Base-by-base conservation (phyloP, 176 grass and related monocot genomes). In the Coix lacrymajobi region DNA sequence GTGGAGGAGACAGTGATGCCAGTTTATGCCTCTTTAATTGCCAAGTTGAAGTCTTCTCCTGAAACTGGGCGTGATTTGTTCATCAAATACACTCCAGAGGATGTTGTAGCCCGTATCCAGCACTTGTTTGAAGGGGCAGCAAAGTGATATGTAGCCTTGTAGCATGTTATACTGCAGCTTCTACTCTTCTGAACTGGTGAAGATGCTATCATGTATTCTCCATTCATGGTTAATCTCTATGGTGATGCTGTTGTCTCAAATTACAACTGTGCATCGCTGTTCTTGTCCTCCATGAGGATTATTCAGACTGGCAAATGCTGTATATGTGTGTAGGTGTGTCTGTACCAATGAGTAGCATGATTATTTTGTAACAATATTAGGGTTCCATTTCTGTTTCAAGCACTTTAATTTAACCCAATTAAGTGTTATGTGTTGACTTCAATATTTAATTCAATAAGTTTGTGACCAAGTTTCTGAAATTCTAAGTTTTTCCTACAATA, bases 81-180 rank as follows among this genome's bases (percentile, higher is more conserved):
- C 76, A 70, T 91, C 75, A 93, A 95, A 71, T 90, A 92, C 79
- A 93, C 84, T 25, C 89, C 83, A 22, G 96, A 98, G 84, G 73
- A 83, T 80, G 93, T 98, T 4, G 87, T 90, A 78, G 84, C 73
- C 8, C 78, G 49, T 54, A 93, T 95, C 71, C 81, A 86, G 6
- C 82, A 92, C 13, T 84, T 98, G 79, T 98, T 98, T 79, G 84
- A 87, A 85, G 96, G 96, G 65, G 51, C 81, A 31, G 82, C 68
- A 67, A 95, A 83, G 75, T 90, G 88, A 71, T 69, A 71, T 61
- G 51, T n/a, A 57, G 54, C 54, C 22, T 58, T 24, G 44, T 85
- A 57, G 73, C 30, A 30, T 76, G 29, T 61, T 77, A 17, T 83
- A 26, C 25, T 66, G 68, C 41, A 62, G 38, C 15, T 76, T 68